A percentile compares a stretch with the other conserved stretches of the same genome.
phyloP scores from a whole-genome alignment of 768 basidiomycete species.

The Candolleomyces aberdarensis region DNA sequence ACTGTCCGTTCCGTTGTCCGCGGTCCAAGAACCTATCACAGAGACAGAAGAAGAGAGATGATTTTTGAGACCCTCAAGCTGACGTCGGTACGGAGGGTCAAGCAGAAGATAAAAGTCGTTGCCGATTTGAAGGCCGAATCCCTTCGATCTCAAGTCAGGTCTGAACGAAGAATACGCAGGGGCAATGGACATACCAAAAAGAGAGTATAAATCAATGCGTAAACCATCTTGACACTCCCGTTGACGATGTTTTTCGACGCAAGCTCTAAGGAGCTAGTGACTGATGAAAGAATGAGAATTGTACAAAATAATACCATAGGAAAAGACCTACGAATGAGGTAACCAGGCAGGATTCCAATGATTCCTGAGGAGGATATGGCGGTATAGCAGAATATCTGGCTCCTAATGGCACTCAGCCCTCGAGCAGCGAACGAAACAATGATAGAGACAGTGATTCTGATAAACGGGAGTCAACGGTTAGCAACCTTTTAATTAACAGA shows the following conservation, averaged over 20 bases:
- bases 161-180: neutral
- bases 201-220: conserved; percentile 82
- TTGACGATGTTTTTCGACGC: conserved; percentile 85
- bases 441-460: conserved; percentile 79
- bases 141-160: conserved; percentile 29
- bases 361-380: conserved; percentile 87
- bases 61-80: conserved; percentile 51
- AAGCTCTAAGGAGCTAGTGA: conserved; percentile 79
- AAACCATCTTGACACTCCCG: conserved; percentile 85
- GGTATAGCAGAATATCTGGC: conserved; percentile 84
- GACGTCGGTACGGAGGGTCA: conserved; percentile 52
- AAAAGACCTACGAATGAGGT: conserved; percentile 61
- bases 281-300: conserved; percentile 25
- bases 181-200: conserved; percentile 46
- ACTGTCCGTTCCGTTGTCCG: conserved; percentile 49
- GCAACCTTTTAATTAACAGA: neutral
- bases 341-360: conserved; percentile 88
- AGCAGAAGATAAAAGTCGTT: conserved; percentile 76
- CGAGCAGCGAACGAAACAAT: conserved; percentile 79
- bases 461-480: neutral
- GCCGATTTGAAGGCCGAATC: conserved; percentile 82
- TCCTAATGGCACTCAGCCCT: conserved; percentile 75
- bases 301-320: neutral
- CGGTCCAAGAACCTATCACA: conserved; percentile 63
- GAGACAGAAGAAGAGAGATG: conserved; percentile 45